phyloP scores from a whole-genome alignment of 495 filamentous ascomycete species.

The Aspergillus indologenus region DNA sequence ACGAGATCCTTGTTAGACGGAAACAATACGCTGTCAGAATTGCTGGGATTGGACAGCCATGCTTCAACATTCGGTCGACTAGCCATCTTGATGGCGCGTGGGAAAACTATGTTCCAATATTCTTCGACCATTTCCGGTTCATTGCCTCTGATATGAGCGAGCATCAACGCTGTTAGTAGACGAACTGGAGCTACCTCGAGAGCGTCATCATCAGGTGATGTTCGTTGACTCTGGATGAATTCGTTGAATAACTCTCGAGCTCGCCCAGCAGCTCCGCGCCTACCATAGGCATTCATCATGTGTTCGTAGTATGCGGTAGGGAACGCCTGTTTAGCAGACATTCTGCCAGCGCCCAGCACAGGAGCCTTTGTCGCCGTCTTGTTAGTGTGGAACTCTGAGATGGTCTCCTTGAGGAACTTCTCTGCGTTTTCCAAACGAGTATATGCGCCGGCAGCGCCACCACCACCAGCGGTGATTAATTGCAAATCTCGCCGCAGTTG shows the following conservation, averaged over 20 bases:
- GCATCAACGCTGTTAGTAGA: slow-evolving; percentile 65
- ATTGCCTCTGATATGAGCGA: slow-evolving; percentile 50
- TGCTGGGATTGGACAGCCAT: slow-evolving; percentile 14
- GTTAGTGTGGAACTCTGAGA: slow-evolving; percentile 27
- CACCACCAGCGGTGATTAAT: slow-evolving; percentile 9
- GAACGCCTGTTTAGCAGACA: slow-evolving; percentile 32
- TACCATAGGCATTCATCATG: slow-evolving; percentile 61
- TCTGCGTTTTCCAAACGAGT: slow-evolving; percentile 35
- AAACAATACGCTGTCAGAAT: slow-evolving; percentile 6
- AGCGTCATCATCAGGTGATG: slow-evolving; percentile 25
- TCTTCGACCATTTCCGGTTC: slow-evolving; percentile 57
- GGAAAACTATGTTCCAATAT: slow-evolving; percentile 62
- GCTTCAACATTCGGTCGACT: slow-evolving; percentile 21
- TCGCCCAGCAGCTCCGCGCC: slow-evolving; percentile 49
- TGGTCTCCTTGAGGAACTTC: slow-evolving; percentile 31
- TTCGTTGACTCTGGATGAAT: slow-evolving; percentile 37
- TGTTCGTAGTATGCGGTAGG: slow-evolving; percentile 52
- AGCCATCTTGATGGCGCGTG: slow-evolving; percentile 47
- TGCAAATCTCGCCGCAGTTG: slow-evolving; percentile 34
- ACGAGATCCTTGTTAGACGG: slow-evolving; percentile 8
- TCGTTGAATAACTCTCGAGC: slow-evolving; percentile 56
- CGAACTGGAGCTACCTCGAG: slow-evolving; percentile 45
- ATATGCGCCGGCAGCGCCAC: slow-evolving; percentile 1
- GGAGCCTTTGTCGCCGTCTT: slow-evolving; percentile 27
- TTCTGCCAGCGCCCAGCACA: slow-evolving; percentile 12